Percentiles rank a stretch among this genome's conserved stretches.
phyloP scores from a whole-genome alignment of 2,329 filamentous ascomycete genomes.

The Orbilia ellipsospora region DNA sequence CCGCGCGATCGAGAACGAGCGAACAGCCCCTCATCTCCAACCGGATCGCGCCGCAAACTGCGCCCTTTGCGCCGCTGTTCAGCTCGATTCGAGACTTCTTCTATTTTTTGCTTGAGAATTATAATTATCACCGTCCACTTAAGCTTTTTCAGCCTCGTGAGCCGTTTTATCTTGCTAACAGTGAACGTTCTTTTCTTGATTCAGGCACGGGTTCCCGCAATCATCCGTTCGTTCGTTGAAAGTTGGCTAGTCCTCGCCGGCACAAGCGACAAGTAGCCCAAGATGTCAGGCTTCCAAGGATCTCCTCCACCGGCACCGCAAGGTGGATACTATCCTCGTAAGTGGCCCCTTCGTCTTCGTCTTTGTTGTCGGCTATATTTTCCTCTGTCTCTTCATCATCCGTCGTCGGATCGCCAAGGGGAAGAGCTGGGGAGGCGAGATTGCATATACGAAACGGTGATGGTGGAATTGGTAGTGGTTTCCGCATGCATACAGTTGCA shows the following conservation, averaged over 20 bases:
- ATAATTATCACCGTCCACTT: neutral
- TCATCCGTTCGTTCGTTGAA: too few species aligned
- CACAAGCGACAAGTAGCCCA: neutral
- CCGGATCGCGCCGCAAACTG: constrained; percentile 13
- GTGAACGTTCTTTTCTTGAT: constrained; percentile 3
- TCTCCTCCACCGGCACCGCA: constrained; percentile 60
- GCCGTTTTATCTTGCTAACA: constrained; percentile 34
- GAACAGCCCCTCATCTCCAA: neutral
- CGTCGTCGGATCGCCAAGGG: neutral
- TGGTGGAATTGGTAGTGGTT: constrained; percentile 22
- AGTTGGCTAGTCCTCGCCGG: neutral
- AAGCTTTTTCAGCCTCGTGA: constrained; percentile 19
- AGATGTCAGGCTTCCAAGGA: constrained; percentile 53
- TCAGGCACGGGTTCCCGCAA: constrained; percentile 13
- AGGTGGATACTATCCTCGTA: constrained; percentile 67
- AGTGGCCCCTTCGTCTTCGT: constrained; percentile 12
- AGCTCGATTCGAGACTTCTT: constrained; percentile 2
- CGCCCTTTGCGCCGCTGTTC: neutral
- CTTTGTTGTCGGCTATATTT: constrained; percentile 44
- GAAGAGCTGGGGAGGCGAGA: neutral
- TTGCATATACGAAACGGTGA: neutral
- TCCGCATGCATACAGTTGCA: constrained; percentile 32
- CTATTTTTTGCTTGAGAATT: too few species aligned
- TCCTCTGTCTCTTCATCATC: neutral
- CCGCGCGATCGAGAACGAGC: neutral